Base-by-base conservation (phyloP, 306 rosid species). In the Abrus precatorius region DNA sequence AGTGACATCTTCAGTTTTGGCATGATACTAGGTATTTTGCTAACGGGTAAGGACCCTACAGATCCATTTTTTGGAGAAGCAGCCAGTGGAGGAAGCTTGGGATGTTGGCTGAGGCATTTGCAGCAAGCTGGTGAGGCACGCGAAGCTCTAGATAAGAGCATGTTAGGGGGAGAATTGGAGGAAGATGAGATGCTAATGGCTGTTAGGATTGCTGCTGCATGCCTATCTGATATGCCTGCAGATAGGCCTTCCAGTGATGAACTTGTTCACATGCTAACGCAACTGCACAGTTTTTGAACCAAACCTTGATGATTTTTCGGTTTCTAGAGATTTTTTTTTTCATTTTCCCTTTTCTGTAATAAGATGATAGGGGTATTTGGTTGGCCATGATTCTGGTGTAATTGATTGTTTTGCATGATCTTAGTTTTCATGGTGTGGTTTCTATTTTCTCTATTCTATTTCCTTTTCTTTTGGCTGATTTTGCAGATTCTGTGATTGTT, bases 111-210 rank as follows among this genome's bases (percentile, higher is more conserved):
- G 9, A 80, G 90, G 36, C 98, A 92, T 67, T 86, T 93, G 90
- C 97, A 95, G 87, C 90, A 89, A 47, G 92, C 97, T 0, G 99
- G 97, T 9, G 98, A 93, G 62, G 91, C 87, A 7, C 81, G 88
- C 7, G 98, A 95, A 72, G 98, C 97, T 0, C 83, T 95, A 1
- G 98, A 93, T 79, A 95, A 89, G 92, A 82, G 92, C 76, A 80
- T 95, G 75, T 84, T 88, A 12, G 96, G 93, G 7, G 94, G 87
- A 86, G 97, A 93, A 87, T 98, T 96, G 1, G 97, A 95, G 76
- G 99, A 95, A 87, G 98, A 95, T 60, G 99, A 95, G 85, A 95
- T 95, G 97, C 74, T 95, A 64, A 95, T 95, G 99, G 99, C 97
- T 12, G 88, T 95, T 80, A 87, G 96, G 81, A 93, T 95, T 38